phyloP scores from a whole-genome alignment of 1,284 basidiomycete genomes.

The Phellopilus nigrolimitatus region DNA sequence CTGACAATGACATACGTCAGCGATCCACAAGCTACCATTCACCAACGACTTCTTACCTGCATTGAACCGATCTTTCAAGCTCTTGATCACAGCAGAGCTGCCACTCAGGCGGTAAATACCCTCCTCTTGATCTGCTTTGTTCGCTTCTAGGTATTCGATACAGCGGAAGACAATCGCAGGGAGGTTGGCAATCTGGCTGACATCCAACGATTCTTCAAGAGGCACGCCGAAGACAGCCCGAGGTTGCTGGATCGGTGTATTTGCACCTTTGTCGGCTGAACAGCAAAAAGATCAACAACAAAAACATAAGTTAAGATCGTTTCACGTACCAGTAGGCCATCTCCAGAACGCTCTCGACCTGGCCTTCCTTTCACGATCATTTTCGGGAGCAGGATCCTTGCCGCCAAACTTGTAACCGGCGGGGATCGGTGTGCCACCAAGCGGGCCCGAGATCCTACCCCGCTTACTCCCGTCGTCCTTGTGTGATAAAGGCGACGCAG shows the following conservation, averaged over 20 bases:
- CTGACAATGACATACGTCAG: constrained; percentile 35
- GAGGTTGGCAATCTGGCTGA: constrained; percentile 84
- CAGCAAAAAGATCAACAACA: constrained; percentile 5
- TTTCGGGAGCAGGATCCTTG: constrained; percentile 53
- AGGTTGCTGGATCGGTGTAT: constrained; percentile 41
- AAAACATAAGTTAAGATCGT: constrained; percentile 19
- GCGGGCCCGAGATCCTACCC: constrained; percentile 85
- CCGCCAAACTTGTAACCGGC: constrained; percentile 84
- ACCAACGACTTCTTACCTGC: constrained; percentile 43
- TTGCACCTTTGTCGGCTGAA: constrained; percentile 36
- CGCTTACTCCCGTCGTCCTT: constrained; percentile 44
- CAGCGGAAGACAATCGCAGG: constrained; percentile 95
- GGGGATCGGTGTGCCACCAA: constrained; percentile 82
- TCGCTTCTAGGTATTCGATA: constrained; percentile 85
- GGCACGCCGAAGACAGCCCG: constrained; percentile 88
- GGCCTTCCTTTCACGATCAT: constrained; percentile 79
- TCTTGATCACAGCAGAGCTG: constrained; percentile 91
- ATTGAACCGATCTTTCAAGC: constrained; percentile 90
- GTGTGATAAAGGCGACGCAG: constrained; percentile 36
- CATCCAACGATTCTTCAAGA: constrained; percentile 82
- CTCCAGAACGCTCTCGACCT: constrained; percentile 89
- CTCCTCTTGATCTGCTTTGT: constrained; percentile 92
- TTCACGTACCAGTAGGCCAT: constrained; percentile 39
- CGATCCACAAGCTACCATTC: neutral
- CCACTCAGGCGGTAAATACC: constrained; percentile 96